Evolutionary conservation across 345 rosid species (phyloP), one percentile per base, ranked within the genome.

Genomic region (Acer saccharum): DNA sequence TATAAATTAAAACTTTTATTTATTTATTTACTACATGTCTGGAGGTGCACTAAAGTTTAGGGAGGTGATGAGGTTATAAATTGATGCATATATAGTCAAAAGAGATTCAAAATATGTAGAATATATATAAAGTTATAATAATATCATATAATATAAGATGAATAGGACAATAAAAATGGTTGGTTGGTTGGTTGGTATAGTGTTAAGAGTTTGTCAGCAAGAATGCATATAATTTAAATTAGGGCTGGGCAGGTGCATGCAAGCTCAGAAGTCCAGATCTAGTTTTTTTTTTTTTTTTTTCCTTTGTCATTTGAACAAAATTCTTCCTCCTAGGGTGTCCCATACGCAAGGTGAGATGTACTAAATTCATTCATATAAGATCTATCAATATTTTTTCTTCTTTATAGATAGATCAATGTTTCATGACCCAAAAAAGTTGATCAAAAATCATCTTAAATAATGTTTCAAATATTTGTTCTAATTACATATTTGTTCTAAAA

Each of bases 121-220:
- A 20, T 50, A 7, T n/a, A 14, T 35, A 16, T n/a, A 55, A 55
- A 73, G 10, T 46, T 7, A 3, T 13, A 20, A 3, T 13, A 20
- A 63, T 16, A 57, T 44, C 57, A 14, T 60, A 23, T 32, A 17
- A 32, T 20, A 61, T 10, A 57, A 62, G 69, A 25, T 63, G 60
- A 46, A 46, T 63, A 74, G 52, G 77, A 62, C 77, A 63, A 63
- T 17, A 63, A 63, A 60, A 64, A 64, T 63, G 77, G 69, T 73
- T 73, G 63, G 74, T 73, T 79, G 75, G 73, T 72, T 43, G 73
- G 62, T 52, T 58, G 72, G 60, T 54, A 35, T 35, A 18, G 54
- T 71, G 63, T 80, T 80, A 27, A 27, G 32, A 74, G 71, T 65
- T 65, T 80, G 69, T 21, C 7, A 20, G 76, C 79, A 65, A 78